Conservation (phyloP, 129 eudicot species). For the Smallanthus sonchifolius region DNA sequence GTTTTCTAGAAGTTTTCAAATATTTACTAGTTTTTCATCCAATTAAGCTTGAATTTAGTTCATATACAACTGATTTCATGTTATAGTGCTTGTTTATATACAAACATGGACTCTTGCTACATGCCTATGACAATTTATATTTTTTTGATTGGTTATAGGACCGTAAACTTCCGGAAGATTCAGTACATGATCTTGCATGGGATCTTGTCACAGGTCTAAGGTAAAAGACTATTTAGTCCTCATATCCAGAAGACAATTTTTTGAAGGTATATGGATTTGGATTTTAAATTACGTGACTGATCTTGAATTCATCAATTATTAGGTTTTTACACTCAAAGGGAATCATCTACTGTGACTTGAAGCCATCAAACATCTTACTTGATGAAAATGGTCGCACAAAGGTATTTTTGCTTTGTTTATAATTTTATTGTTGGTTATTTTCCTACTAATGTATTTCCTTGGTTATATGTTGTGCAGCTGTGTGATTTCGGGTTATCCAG, state of each 20-base stretch:
- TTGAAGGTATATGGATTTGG: not conserved
- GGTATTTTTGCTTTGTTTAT: slow-evolving; percentile 40
- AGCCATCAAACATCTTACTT: slow-evolving; percentile 88
- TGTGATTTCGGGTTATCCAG: slow-evolving; percentile 95
- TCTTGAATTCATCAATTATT: slow-evolving; percentile 20
- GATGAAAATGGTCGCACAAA: slow-evolving; percentile 95
- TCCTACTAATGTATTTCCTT: not conserved
- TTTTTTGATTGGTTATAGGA: slow-evolving; percentile 52
- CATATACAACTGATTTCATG: not conserved
- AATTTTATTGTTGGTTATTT: not conserved
- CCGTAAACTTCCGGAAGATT: slow-evolving; percentile 87
- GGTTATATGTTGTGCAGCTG: slow-evolving; percentile 46
- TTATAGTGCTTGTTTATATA: not conserved
- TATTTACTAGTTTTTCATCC: not conserved
- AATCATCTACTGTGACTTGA: slow-evolving; percentile 83
- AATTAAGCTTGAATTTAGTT: not conserved
- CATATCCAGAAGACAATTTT: not conserved
- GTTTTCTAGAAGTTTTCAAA: not conserved
- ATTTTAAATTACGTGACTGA: slow-evolving; percentile 9
- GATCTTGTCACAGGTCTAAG: slow-evolving; percentile 80
- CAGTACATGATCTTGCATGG: slow-evolving; percentile 80
- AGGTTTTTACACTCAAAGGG: slow-evolving; percentile 95
- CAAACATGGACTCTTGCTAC: not conserved
- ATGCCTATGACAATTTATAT: not conserved
- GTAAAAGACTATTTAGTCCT: slow-evolving; percentile 48